Evolutionary conservation across 208 protist genomes (phyloP).

Genomic region (Wallacemonas sp.): DNA sequence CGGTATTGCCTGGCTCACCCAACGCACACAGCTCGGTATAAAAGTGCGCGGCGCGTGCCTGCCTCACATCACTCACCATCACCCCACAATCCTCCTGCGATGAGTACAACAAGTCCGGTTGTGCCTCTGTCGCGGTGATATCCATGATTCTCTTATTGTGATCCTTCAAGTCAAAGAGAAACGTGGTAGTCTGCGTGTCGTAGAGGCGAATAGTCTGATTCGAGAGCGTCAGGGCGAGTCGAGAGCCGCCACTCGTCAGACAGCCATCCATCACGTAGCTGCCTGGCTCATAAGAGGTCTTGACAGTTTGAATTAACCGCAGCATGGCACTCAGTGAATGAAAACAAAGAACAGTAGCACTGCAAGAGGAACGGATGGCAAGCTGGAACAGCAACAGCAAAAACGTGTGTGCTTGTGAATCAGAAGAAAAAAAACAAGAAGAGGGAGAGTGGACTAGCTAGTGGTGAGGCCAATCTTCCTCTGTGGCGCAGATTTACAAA

Average conservation of each 20-base stretch:
- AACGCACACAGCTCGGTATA: conserved; percentile 56
- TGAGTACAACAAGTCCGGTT: conserved; percentile 60
- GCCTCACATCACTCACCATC: conserved; percentile 70
- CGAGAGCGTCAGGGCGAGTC: conserved; percentile 59
- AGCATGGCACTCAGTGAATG: conserved; percentile 11
- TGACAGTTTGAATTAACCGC: conserved; percentile 52
- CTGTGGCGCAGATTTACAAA: no score
- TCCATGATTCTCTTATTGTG: conserved; percentile 73
- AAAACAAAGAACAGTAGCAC: no score
- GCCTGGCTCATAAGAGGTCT: conserved; percentile 53
- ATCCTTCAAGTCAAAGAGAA: conserved; percentile 45
- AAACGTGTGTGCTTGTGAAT: no score
- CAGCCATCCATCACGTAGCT: conserved; percentile 75
- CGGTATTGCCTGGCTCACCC: conserved; percentile 39
- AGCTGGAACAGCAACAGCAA: no score
- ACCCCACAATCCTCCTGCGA: conserved; percentile 81
- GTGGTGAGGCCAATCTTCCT: no score
- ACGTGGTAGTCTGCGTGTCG: conserved; percentile 45
- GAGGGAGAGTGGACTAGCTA: no score
- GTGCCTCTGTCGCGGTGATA: conserved; percentile 39
- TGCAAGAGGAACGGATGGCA: no score
- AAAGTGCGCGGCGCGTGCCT: conserved; percentile 51
- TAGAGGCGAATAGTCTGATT: conserved; percentile 67
- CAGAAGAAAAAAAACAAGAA: conserved; percentile 5
- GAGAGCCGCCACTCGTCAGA: conserved; percentile 44